Evolutionary conservation across 495 filamentous ascomycete genomes (phyloP).

Genomic region (Staphylotrichum tortipilum): DNA sequence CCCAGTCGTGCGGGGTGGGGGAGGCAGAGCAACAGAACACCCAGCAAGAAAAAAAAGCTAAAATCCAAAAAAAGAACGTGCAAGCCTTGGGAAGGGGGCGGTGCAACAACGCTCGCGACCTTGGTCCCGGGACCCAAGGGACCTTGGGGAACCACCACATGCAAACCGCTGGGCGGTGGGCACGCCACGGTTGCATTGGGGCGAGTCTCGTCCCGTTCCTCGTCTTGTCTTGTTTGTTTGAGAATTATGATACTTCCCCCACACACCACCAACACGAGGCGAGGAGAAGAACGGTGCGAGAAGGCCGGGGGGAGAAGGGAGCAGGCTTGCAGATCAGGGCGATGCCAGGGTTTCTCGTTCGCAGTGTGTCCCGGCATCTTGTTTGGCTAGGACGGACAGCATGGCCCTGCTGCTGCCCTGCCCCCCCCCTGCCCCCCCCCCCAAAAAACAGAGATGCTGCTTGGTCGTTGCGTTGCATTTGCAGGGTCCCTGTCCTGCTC

Average conservation of each 20-base stretch:
- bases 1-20: conserved; percentile 17
- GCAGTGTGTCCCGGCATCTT: too few relatives aligned
- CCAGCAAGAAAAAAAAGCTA: too few relatives aligned
- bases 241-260: background rate
- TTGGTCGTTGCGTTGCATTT: too few relatives aligned
- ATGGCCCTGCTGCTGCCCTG: too few relatives aligned
- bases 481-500: background rate
- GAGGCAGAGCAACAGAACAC: too few relatives aligned
- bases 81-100: conserved; percentile 16
- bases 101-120: conserved; percentile 19
- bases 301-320: too few relatives aligned
- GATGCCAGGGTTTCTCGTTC: background rate
- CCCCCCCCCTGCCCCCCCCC: too few relatives aligned
- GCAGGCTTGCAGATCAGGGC: background rate
- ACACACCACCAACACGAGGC: too few relatives aligned
- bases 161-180: background rate
- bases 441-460: too few relatives aligned
- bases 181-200: conserved; percentile 9
- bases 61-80: conserved; percentile 31
- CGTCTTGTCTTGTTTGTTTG: background rate
- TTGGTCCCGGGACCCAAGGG: conserved; percentile 1
- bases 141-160: conserved; percentile 1
- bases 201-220: background rate
- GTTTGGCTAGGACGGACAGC: background rate
- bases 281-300: too few relatives aligned